Conservation (phyloP, 306 rosid species). For the Quercus alba region DNA sequence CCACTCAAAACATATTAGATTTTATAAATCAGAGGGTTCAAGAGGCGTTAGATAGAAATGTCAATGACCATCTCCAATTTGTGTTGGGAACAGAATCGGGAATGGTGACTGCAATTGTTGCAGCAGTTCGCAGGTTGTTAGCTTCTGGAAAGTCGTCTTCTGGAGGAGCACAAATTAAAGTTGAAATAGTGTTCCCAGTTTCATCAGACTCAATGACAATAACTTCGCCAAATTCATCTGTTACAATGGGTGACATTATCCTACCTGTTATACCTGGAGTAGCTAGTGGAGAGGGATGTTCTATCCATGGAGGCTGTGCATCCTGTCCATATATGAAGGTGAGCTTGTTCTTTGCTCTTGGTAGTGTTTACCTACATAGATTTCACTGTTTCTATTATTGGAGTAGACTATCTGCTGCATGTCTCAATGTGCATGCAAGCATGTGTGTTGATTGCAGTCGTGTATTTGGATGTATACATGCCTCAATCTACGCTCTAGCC, state of each 20-base stretch:
- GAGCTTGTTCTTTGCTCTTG: conserved; percentile 8
- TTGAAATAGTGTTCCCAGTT: conserved; percentile 94
- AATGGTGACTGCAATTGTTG: conserved; percentile 93
- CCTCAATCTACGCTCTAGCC: background rate
- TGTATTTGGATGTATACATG: background rate
- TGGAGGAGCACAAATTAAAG: conserved; percentile 51
- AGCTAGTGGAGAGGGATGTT: conserved; percentile 92
- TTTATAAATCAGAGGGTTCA: conserved; percentile 81
- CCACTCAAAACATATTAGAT: conserved; percentile 88
- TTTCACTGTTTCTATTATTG: conserved; percentile 7
- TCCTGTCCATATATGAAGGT: conserved; percentile 99
- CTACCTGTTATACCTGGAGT: conserved; percentile 84
- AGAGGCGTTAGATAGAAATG: conserved; percentile 81
- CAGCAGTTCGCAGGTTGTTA: conserved; percentile 69
- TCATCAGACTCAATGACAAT: conserved; percentile 82
- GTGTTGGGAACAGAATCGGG: conserved; percentile 96
- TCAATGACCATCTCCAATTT: conserved; percentile 81
- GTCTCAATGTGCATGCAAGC: background rate
- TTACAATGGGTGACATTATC: conserved; percentile 41
- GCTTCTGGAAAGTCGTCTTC: conserved; percentile 42
- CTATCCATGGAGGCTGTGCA: conserved; percentile 93
- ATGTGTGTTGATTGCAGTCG: background rate
- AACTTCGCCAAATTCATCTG: conserved; percentile 49
- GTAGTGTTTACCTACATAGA: background rate
- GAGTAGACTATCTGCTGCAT: background rate